These are phyloP conservation scores for Barnettozyma hawaiiensis DNA, from an alignment of 1,139 yeast species.

Conservation along the genomic window DNA sequence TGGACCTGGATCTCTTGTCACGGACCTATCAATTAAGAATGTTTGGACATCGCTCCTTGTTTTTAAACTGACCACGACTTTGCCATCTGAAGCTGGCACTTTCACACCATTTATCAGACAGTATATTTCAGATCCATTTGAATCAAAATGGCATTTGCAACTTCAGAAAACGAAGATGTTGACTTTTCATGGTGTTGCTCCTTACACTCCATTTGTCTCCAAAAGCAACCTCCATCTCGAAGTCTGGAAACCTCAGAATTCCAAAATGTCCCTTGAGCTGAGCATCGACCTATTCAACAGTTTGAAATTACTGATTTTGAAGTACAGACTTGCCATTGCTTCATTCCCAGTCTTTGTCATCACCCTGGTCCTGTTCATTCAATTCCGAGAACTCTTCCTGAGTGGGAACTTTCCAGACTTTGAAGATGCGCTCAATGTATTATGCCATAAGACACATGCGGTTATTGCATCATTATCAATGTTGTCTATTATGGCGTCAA, in stretches of 20 bases:
- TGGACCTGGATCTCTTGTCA: slow-evolving; percentile 41
- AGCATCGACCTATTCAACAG: slow-evolving; percentile 32
- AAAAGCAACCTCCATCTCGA: slow-evolving; percentile 30
- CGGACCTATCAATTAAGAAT: slow-evolving; percentile 45
- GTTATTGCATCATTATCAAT: slow-evolving; percentile 23
- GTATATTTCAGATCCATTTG: slow-evolving; percentile 58
- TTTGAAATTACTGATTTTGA: slow-evolving; percentile 48
- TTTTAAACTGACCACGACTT: slow-evolving; percentile 36
- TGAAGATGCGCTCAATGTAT: slow-evolving; percentile 39
- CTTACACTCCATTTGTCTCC: slow-evolving; percentile 55
- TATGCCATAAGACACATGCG: slow-evolving; percentile 25
- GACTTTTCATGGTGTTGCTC: slow-evolving; percentile 71
- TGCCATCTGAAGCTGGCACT: slow-evolving; percentile 14
- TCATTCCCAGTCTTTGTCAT: slow-evolving; percentile 51
- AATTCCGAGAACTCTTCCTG: slow-evolving; percentile 36
- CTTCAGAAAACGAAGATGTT: slow-evolving; percentile 33
- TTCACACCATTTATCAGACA: slow-evolving; percentile 69
- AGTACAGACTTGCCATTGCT: slow-evolving; percentile 59
- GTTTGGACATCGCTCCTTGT: slow-evolving; percentile 62
- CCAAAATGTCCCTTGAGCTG: slow-evolving; percentile 9
- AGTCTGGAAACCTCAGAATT: slow-evolving; percentile 30
- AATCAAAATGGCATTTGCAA: slow-evolving; percentile 71
- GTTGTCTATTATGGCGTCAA: slow-evolving; percentile 38
- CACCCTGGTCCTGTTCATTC: slow-evolving; percentile 40
- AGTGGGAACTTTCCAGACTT: slow-evolving; percentile 48